Conservation (phyloP, 2,329 filamentous ascomycete species). For the Botrytis squamosa region DNA sequence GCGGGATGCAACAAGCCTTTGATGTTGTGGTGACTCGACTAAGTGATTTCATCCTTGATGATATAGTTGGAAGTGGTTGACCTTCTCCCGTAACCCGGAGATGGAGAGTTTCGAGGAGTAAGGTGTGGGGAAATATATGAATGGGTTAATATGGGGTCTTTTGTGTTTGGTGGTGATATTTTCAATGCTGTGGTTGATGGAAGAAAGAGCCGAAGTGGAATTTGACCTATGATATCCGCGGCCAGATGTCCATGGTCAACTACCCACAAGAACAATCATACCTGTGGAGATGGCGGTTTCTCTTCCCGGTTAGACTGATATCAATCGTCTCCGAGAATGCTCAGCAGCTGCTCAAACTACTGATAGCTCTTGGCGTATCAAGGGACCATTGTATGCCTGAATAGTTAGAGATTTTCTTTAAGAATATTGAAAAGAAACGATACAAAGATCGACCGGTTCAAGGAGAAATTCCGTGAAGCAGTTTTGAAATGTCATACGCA, state of each 20-base stretch:
- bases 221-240: neutral
- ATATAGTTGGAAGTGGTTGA: neutral
- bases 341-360: neutral
- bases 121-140: neutral
- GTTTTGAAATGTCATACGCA: too few species aligned
- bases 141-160: neutral
- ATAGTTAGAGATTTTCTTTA: neutral
- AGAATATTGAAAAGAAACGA: neutral
- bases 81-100: neutral
- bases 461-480: too few species aligned
- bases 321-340: neutral
- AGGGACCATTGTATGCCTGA: too few species aligned
- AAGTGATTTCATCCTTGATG: neutral
- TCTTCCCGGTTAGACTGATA: neutral
- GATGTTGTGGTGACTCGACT: neutral
- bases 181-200: neutral
- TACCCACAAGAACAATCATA: conserved; percentile 74
- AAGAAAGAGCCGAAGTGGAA: neutral
- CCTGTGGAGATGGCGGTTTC: too few species aligned
- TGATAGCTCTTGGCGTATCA: neutral
- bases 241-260: conserved; percentile 55
- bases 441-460: neutral
- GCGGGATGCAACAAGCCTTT: neutral
- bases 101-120: neutral
- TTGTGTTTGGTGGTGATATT: neutral